Conservation (phyloP, 371 early-diverging fungal genomes). For the Smittium mucronatum region DNA sequence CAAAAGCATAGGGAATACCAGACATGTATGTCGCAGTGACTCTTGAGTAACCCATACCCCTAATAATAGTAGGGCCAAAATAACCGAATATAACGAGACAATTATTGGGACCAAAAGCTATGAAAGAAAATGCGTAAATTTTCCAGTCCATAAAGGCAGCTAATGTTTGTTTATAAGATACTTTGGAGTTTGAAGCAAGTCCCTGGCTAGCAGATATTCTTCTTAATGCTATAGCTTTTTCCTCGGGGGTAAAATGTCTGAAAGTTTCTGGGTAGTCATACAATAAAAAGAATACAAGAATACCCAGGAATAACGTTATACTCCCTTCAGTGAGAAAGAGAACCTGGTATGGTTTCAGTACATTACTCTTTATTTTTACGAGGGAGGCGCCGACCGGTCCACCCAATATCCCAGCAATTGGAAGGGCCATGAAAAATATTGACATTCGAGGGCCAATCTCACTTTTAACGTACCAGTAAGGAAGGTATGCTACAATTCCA, state of each 20-base stretch:
- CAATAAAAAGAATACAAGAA: slow-evolving; percentile 16
- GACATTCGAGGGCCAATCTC: slow-evolving; percentile 51
- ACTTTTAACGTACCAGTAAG: slow-evolving; percentile 54
- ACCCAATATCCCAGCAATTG: slow-evolving; percentile 25
- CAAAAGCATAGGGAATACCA: slow-evolving; percentile 6
- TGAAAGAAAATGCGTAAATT: slow-evolving; percentile 7
- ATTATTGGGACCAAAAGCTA: slow-evolving; percentile 5
- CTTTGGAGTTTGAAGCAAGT: slow-evolving; percentile 18
- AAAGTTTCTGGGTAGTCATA: slow-evolving; percentile 28
- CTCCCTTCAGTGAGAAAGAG: slow-evolving; percentile 22
- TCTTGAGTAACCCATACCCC: slow-evolving; percentile 8
- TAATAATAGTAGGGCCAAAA: slow-evolving; percentile 12
- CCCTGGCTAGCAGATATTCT: slow-evolving; percentile 21
- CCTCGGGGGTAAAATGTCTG: slow-evolving; percentile 19
- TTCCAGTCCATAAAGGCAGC: slow-evolving; percentile 17
- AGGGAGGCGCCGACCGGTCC: slow-evolving; percentile 23
- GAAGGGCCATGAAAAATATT: slow-evolving; percentile 28
- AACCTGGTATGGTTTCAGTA: slow-evolving; percentile 18
- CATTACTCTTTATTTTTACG: slow-evolving; percentile 5
- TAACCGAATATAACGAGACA: background rate
- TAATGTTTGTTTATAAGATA: slow-evolving; percentile 22
- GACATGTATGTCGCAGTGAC: slow-evolving; percentile 3
- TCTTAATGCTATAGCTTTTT: slow-evolving; percentile 22
- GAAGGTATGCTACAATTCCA: slow-evolving; percentile 51
- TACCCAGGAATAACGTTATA: slow-evolving; percentile 18